Conservation (phyloP, 73 alveolate genomes). For the Paramecium primaurelia region DNA sequence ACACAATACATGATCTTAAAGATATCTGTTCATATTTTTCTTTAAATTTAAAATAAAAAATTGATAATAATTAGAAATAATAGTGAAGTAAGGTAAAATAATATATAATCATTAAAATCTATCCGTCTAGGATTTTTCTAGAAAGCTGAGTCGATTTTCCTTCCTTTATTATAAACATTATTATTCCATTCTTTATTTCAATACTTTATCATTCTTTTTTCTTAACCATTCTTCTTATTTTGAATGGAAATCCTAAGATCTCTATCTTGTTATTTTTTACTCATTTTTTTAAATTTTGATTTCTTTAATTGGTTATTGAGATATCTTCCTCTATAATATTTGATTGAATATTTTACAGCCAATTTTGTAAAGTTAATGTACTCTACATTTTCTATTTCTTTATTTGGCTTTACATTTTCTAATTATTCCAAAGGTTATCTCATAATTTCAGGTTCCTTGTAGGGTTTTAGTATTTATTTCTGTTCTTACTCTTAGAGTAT, state of each 20-base stretch:
- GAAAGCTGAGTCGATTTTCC: not conserved
- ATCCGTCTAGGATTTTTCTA: conserved; percentile 3
- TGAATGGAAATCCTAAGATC: not conserved
- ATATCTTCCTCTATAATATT: not conserved
- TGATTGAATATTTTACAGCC: not conserved
- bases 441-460: not conserved
- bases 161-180: not conserved
- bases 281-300: not conserved
- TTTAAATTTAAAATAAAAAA: not conserved
- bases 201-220: not conserved
- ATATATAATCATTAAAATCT: not conserved
- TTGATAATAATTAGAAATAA: not conserved
- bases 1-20: not conserved
- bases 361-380: conserved; percentile 16
- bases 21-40: not conserved
- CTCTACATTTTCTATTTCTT: not conserved
- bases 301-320: not conserved
- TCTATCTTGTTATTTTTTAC: not conserved
- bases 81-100: not conserved
- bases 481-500: not conserved
- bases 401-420: not conserved
- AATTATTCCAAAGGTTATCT: not conserved
- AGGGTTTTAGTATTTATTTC: not conserved
- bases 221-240: conserved; percentile 37
- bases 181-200: not conserved